Base-by-base conservation (phyloP, 768 basidiomycete genomes). In the Antrodiella citrinella region DNA sequence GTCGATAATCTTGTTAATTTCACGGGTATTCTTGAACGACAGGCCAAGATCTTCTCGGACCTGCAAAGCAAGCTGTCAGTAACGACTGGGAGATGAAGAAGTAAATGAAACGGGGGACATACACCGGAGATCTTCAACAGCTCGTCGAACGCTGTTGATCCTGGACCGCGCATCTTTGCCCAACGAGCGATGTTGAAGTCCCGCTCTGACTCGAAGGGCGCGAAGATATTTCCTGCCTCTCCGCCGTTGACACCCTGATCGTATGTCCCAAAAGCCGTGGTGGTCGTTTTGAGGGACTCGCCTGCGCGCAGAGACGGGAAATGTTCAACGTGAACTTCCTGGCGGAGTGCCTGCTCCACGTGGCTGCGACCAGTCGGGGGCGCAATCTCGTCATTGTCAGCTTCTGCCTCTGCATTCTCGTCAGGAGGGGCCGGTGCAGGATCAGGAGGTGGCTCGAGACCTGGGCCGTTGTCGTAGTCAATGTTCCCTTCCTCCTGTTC, bases 1-100 rank as follows among this genome's bases (percentile, higher is more conserved):
- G 51, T 72, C 69, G 30, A 71, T 62, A 15, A 71, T 62, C 1
- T 49, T 44, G 44, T 72, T 70, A 4, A 72, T 55, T 45, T 69
- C 61, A 4, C 44, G 43, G 1, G 61, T 45, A 45, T 58, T 69
- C 22, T 51, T 57, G 54, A 59, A 71, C 1, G 69, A 70, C 0
- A 71, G 57, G 0, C 56, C 60, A 1, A 72, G 60, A 0, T 43
- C 62, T 65, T 56, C 43, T 9, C n/a, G 42, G 15, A 54, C n/a
- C 55, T 54, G 45, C 5, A 39, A 48, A 48, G n/a, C n/a, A 7
- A 9, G 15, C 35, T 38, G 18, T 38, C 35, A 10, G 35, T 38
- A 10, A 38, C 10, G 35, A 38, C 35, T 38, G 35, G 18, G 35
- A 10, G 10, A 38, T 18, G 21, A 21, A 20, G 4, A 18, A 38